Evolutionary conservation across 306 rosid genomes (phyloP).

Genomic region (Cucurbita moschata): DNA sequence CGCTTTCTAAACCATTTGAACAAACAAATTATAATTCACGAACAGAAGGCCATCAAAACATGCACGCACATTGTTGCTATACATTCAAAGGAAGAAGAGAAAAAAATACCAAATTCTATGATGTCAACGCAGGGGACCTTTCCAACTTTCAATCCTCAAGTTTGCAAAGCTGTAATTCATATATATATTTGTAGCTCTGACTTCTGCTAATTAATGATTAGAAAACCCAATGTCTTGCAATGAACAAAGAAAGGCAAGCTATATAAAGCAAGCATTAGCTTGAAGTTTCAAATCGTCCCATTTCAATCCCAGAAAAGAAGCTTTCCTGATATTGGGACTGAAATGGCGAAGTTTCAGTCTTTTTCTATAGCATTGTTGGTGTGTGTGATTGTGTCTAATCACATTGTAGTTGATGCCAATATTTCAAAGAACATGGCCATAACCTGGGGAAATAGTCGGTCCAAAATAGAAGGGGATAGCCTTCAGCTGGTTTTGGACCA

Average conservation of each 20-base stretch:
- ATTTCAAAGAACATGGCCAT: conserved; percentile 43
- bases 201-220: conserved; percentile 4
- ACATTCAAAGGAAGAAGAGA: neutral
- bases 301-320: neutral
- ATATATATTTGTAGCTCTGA: neutral
- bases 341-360: conserved; percentile 26
- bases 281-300: conserved; percentile 9
- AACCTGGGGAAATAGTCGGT: conserved; percentile 46
- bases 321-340: conserved; percentile 2
- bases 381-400: conserved; percentile 15
- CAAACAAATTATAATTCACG: neutral
- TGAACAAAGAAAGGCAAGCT: conserved; percentile 5
- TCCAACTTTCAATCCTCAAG: neutral
- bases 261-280: conserved; percentile 26
- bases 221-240: neutral
- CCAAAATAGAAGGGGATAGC: conserved; percentile 35
- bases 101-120: neutral
- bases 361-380: conserved; percentile 19
- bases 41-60: neutral
- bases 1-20: neutral
- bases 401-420: conserved; percentile 26
- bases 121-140: neutral
- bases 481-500: conserved; percentile 57
- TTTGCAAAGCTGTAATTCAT: neutral
- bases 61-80: conserved; percentile 4